Conservation (phyloP, 2,329 filamentous ascomycete genomes). For the Alternaria novae-zelandiae region DNA sequence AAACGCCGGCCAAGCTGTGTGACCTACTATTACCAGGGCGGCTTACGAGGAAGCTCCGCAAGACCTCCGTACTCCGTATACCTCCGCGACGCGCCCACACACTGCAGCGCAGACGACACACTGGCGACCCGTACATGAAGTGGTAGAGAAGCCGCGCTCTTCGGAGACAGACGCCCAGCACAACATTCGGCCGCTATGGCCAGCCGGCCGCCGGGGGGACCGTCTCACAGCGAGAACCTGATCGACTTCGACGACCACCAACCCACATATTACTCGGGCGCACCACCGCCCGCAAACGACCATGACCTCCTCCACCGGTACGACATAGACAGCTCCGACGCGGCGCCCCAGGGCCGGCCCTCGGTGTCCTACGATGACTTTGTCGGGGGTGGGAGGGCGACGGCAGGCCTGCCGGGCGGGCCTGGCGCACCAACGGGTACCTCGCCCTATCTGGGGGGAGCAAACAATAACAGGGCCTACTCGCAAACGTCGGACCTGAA, state of each 20-base stretch:
- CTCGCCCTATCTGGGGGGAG: conserved; percentile 45
- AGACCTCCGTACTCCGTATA: conserved; percentile 17
- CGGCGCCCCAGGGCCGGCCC: conserved; percentile 70
- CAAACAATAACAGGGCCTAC: conserved; percentile 53
- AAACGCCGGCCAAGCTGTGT: conserved; percentile 14
- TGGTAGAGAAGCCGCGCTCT: conserved; percentile 27
- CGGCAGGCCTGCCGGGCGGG: conserved; percentile 52
- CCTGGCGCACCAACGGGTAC: conserved; percentile 50
- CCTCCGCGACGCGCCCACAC: conserved; percentile 8
- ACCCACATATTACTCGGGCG: conserved; percentile 75
- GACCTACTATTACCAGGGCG: not conserved
- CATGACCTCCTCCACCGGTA: conserved; percentile 79
- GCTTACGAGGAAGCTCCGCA: conserved; percentile 23
- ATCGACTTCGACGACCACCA: conserved; percentile 77
- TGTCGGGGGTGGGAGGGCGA: conserved; percentile 69
- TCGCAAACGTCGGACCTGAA: conserved; percentile 81
- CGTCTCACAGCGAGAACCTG: conserved; percentile 62
- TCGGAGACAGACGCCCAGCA: conserved; percentile 25
- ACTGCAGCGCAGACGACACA: not conserved
- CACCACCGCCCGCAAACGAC: conserved; percentile 79
- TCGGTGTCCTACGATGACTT: conserved; percentile 96
- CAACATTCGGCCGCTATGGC: conserved; percentile 51
- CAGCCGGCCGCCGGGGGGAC: conserved; percentile 62
- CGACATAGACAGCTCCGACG: conserved; percentile 70
- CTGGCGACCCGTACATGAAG: conserved; percentile 31